Percentiles rank a stretch among this genome's conserved stretches.
phyloP scores from a whole-genome alignment of 257 asterid species.

The Oldenlandia corymbosa region DNA sequence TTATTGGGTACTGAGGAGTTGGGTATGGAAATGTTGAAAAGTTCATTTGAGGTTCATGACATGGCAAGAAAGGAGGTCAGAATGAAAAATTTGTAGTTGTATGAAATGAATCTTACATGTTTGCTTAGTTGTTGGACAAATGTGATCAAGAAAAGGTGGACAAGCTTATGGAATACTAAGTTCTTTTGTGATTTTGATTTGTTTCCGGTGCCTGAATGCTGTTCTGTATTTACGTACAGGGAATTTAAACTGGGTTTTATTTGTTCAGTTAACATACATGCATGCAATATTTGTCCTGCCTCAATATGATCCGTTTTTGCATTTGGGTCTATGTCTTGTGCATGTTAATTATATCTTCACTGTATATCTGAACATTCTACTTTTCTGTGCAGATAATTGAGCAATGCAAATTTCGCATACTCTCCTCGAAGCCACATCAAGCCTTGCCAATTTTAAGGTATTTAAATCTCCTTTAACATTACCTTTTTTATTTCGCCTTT shows the following conservation, averaged over 20 bases:
- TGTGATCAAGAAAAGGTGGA: not conserved
- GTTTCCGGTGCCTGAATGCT: not conserved
- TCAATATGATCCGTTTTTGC: not conserved
- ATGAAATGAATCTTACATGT: constrained; percentile 1
- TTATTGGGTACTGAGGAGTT: constrained; percentile 62
- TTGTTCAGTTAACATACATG: not conserved
- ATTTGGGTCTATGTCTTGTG: not conserved
- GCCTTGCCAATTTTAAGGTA: constrained; percentile 60
- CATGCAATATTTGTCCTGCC: not conserved
- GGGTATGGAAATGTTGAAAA: constrained; percentile 66
- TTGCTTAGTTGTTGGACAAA: not conserved
- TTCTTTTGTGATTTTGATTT: not conserved
- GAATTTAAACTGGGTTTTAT: not conserved
- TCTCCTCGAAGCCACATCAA: constrained; percentile 70
- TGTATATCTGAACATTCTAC: constrained; percentile 8
- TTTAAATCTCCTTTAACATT: constrained; percentile 8
- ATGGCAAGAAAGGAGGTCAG: constrained; percentile 88
- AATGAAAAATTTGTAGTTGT: not conserved
- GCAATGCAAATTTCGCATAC: constrained; percentile 73
- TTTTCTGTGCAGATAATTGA: constrained; percentile 56
- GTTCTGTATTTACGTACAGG: not conserved
- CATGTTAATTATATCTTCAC: not conserved
- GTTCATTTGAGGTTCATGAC: constrained; percentile 77
- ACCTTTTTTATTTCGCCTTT: constrained; percentile 12
- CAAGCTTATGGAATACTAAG: not conserved